These are phyloP conservation scores for Cornus suecica DNA, from an alignment of 148 eudicot species.

Conservation along the genomic window DNA sequence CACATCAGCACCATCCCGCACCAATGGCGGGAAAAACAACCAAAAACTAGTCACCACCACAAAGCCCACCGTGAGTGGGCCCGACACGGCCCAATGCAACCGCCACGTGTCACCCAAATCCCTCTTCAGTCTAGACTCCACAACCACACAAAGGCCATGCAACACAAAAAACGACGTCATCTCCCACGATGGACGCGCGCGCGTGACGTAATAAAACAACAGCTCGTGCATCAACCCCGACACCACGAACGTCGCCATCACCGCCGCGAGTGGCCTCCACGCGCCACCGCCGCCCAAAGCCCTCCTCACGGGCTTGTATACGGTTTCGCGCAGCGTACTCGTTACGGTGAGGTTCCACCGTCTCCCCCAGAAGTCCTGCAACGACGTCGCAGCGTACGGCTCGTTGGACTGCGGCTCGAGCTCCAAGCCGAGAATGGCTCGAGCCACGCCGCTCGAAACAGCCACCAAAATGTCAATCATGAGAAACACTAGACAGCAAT, in stretches of 20 bases:
- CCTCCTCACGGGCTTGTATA: constrained; percentile 32
- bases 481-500: constrained; percentile 36
- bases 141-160: constrained; percentile 50
- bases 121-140: constrained; percentile 43
- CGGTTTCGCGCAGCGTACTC: constrained; percentile 15
- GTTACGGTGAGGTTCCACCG: constrained; percentile 57
- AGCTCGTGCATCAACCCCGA: constrained; percentile 88
- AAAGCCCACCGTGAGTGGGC: constrained; percentile 62
- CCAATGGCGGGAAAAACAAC: constrained; percentile 62
- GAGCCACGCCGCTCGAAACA: constrained; percentile 15
- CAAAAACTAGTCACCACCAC: constrained; percentile 48
- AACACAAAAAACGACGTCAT: constrained; percentile 61
- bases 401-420: constrained; percentile 51
- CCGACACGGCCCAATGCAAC: constrained; percentile 41
- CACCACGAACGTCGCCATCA: constrained; percentile 46
- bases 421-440: constrained; percentile 30
- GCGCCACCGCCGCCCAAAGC: constrained; percentile 1
- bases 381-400: constrained; percentile 49
- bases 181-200: constrained; percentile 57
- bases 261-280: constrained; percentile 35
- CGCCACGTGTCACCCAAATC: constrained; percentile 26
- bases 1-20: constrained; percentile 41
- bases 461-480: constrained; percentile 39
- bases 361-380: constrained; percentile 56
- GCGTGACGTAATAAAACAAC: constrained; percentile 40